phyloP scores from a whole-genome alignment of 768 basidiomycete genomes.

The Russula vinacea region DNA sequence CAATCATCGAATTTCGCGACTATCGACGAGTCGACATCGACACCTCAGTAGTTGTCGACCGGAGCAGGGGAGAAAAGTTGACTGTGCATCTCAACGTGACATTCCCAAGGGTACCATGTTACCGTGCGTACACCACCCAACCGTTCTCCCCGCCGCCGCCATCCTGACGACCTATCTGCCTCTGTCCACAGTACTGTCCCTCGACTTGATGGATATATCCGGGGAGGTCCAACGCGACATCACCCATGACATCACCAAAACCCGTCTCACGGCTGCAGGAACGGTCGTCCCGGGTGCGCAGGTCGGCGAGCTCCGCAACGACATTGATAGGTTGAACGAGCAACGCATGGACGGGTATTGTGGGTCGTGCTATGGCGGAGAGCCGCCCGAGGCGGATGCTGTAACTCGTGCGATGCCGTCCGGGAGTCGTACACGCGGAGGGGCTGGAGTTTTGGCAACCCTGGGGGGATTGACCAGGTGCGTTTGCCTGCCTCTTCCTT shows the following conservation, averaged over 20 bases:
- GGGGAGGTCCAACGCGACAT: slow-evolving; percentile 92
- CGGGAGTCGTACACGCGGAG: slow-evolving; percentile 83
- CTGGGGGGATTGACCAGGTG: slow-evolving; percentile 91
- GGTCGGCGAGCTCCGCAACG: slow-evolving; percentile 72
- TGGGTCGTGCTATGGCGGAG: slow-evolving; percentile 94
- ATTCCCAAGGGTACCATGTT: slow-evolving; percentile 96
- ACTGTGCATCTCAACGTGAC: slow-evolving; percentile 89
- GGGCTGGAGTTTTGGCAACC: slow-evolving; percentile 94
- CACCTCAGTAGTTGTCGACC: slow-evolving; percentile 92
- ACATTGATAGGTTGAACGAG: slow-evolving; percentile 75
- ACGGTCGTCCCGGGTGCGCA: slow-evolving; percentile 52
- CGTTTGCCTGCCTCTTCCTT: slow-evolving; percentile 29
- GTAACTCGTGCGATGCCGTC: slow-evolving; percentile 95
- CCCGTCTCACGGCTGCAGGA: slow-evolving; percentile 64
- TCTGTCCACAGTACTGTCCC: slow-evolving; percentile 84
- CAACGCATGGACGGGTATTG: slow-evolving; percentile 67
- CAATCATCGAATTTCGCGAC: slow-evolving; percentile 92
- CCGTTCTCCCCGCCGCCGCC: neutral
- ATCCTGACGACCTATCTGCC: neutral
- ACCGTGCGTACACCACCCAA: slow-evolving; percentile 55
- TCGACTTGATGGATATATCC: slow-evolving; percentile 98
- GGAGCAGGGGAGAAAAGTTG: slow-evolving; percentile 90
- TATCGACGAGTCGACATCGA: slow-evolving; percentile 84
- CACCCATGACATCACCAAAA: slow-evolving; percentile 85
- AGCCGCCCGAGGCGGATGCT: slow-evolving; percentile 78